phyloP scores from a whole-genome alignment of 2,329 filamentous ascomycete species.

The Thelonectria blattea region DNA sequence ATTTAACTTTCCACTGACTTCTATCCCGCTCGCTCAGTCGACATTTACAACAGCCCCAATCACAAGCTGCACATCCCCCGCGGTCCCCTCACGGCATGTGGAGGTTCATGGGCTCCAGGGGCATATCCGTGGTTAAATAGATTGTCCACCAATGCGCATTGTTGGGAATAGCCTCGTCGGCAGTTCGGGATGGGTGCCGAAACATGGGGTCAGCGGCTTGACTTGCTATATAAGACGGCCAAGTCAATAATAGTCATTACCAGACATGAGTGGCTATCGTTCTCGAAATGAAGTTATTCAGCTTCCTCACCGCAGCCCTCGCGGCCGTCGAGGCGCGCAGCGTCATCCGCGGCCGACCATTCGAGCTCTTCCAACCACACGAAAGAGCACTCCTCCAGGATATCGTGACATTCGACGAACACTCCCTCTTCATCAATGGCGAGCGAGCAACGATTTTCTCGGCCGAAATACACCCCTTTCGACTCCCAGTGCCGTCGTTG shows the following conservation, averaged over 20 bases:
- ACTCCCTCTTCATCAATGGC: constrained; percentile 73
- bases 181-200: constrained; percentile 21
- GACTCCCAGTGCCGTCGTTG: constrained; percentile 53
- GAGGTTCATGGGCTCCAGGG: constrained; percentile 12
- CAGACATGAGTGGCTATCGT: background rate
- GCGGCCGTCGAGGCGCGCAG: constrained; percentile 21
- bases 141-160: constrained; percentile 29
- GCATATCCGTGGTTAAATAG: constrained; percentile 33
- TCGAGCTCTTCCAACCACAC: constrained; percentile 29
- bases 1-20: too few species aligned
- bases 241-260: background rate
- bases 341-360: constrained; percentile 26
- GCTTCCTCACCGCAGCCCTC: constrained; percentile 4
- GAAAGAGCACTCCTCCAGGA: constrained; percentile 41
- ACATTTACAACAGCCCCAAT: constrained; percentile 24
- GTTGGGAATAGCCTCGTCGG: constrained; percentile 5
- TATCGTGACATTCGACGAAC: constrained; percentile 71
- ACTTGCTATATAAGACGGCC: background rate
- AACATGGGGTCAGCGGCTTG: background rate
- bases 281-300: constrained; percentile 23
- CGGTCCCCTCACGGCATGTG: constrained; percentile 8
- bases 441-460: constrained; percentile 75
- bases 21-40: background rate
- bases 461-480: constrained; percentile 75
- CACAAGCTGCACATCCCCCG: background rate